Percentiles rank a stretch among this genome's conserved stretches.
phyloP scores from a whole-genome alignment of 495 filamentous ascomycete species.

The Lasiosphaeris hirsuta region DNA sequence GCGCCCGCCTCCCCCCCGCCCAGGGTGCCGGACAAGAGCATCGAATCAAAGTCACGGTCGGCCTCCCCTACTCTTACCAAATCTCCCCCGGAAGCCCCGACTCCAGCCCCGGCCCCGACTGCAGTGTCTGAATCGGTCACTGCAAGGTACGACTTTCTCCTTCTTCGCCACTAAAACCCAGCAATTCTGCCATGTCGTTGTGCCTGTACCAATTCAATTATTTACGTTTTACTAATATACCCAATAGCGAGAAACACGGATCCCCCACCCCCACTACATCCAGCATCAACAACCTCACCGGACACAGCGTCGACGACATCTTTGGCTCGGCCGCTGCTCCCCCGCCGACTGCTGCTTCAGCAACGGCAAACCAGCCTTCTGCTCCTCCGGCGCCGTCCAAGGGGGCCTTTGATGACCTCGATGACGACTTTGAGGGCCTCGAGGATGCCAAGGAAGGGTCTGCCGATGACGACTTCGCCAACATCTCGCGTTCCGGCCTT shows the following conservation, averaged over 20 bases:
- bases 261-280: conserved; percentile 20
- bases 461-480: conserved; percentile 82
- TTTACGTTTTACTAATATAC: too few species aligned
- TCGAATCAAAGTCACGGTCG: conserved; percentile 16
- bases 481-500: conserved; percentile 54
- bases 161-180: conserved; percentile 1
- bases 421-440: conserved; percentile 84
- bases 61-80: conserved; percentile 25
- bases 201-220: neutral
- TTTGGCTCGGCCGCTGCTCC: conserved; percentile 24
- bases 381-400: conserved; percentile 32
- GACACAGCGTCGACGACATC: conserved; percentile 30
- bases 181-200: neutral
- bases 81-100: conserved; percentile 12
- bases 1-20: conserved; percentile 63
- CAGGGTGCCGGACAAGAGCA: conserved; percentile 31
- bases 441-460: conserved; percentile 87
- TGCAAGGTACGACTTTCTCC: conserved; percentile 25
- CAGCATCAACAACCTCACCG: conserved; percentile 14
- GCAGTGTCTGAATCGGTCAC: conserved; percentile 21
- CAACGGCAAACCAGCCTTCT: conserved; percentile 10
- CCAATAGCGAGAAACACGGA: conserved; percentile 27
- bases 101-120: conserved; percentile 11
- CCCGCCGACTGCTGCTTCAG: conserved; percentile 7
- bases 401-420: conserved; percentile 67